phyloP scores from a whole-genome alignment of 2,329 filamentous ascomycete genomes.

The Paecilomyces sp. region DNA sequence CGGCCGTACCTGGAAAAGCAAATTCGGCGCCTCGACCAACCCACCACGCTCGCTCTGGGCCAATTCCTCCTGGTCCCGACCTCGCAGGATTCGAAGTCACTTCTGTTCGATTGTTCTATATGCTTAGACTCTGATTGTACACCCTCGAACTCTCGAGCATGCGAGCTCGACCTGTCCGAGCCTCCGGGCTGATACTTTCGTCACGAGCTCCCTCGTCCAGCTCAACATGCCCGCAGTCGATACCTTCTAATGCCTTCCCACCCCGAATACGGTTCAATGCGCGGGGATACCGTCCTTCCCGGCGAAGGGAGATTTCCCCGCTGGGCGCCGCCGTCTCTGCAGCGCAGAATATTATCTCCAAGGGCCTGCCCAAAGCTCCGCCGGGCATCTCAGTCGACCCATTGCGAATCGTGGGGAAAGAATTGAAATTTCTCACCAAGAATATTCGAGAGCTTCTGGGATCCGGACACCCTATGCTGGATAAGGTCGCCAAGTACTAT shows the following conservation, averaged over 20 bases:
- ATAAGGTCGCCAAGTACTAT: constrained; percentile 96
- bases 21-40: neutral
- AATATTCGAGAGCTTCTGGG: constrained; percentile 91
- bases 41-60: neutral
- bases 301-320: constrained; percentile 32
- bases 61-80: neutral
- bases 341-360: constrained; percentile 43
- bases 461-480: constrained; percentile 87
- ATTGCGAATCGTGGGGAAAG: constrained; percentile 82
- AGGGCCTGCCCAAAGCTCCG: constrained; percentile 33
- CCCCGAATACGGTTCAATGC: constrained; percentile 17
- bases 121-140: neutral
- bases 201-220: constrained; percentile 21
- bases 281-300: constrained; percentile 33
- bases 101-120: neutral
- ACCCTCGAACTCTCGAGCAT: constrained; percentile 19
- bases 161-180: constrained; percentile 30
- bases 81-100: neutral
- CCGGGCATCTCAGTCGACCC: constrained; percentile 72
- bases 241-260: constrained; percentile 26
- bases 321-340: constrained; percentile 43
- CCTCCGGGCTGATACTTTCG: constrained; percentile 28
- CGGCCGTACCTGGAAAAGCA: neutral
- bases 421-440: constrained; percentile 91
- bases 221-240: constrained; percentile 35